phyloP scores from a whole-genome alignment of 495 filamentous ascomycete genomes.

The Astrothelium subdiscretum region DNA sequence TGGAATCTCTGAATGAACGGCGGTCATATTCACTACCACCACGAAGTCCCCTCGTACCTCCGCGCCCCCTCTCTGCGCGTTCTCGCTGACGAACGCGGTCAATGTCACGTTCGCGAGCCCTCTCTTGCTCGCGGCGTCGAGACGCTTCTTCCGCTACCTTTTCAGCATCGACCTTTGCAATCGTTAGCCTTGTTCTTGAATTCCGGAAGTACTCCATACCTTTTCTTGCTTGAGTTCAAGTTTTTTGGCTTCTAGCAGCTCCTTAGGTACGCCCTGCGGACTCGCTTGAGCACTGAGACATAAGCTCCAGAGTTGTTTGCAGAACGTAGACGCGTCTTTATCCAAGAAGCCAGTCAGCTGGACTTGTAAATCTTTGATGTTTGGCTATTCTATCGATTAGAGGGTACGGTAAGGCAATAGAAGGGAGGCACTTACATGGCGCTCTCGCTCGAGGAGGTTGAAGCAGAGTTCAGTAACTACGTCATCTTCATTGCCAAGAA shows the following conservation, averaged over 20 bases:
- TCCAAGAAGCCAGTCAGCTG: slow-evolving; percentile 90
- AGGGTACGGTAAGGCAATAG: background rate
- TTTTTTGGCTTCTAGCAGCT: slow-evolving; percentile 92
- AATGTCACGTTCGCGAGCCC: slow-evolving; percentile 44
- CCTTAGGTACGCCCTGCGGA: slow-evolving; percentile 83
- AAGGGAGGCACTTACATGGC: slow-evolving; percentile 52
- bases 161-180: slow-evolving; percentile 61
- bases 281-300: slow-evolving; percentile 82
- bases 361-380: slow-evolving; percentile 90
- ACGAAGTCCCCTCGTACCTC: slow-evolving; percentile 33
- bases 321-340: slow-evolving; percentile 82
- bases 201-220: slow-evolving; percentile 35
- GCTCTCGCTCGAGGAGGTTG: slow-evolving; percentile 68
- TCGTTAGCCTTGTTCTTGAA: background rate
- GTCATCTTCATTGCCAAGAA: slow-evolving; percentile 84
- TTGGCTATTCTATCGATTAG: slow-evolving; percentile 47
- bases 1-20: slow-evolving; percentile 33
- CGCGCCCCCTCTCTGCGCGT: slow-evolving; percentile 54
- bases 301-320: slow-evolving; percentile 85
- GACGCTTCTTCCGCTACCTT: slow-evolving; percentile 67
- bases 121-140: slow-evolving; percentile 56
- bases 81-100: slow-evolving; percentile 61
- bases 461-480: slow-evolving; percentile 89
- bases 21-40: slow-evolving; percentile 38
- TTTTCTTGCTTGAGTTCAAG: slow-evolving; percentile 86